phyloP scores from a whole-genome alignment of 2,329 filamentous ascomycete genomes.

The Pseudogymnoascus sp. region DNA sequence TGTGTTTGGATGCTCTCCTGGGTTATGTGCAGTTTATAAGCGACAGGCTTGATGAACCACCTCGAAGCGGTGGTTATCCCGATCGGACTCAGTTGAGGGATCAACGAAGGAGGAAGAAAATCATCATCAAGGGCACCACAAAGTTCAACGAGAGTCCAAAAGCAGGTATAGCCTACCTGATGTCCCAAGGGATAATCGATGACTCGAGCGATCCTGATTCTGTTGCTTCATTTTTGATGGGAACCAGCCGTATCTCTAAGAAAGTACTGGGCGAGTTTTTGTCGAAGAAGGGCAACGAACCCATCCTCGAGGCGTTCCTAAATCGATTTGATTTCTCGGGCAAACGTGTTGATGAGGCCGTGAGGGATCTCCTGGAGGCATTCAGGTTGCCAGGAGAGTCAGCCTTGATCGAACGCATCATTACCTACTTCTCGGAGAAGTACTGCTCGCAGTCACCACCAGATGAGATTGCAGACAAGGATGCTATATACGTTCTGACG shows the following conservation, averaged over 20 bases:
- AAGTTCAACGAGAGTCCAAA: conserved; percentile 97
- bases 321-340: conserved; percentile 80
- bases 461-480: conserved; percentile 72
- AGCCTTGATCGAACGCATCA: conserved; percentile 83
- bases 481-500: conserved; percentile 81
- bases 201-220: conserved; percentile 65
- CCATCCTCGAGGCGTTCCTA: conserved; percentile 77
- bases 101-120: conserved; percentile 72
- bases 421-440: conserved; percentile 78
- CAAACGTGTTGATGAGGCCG: conserved; percentile 82
- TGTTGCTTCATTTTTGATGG: conserved; percentile 80
- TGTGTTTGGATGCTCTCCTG: conserved; percentile 86
- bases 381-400: conserved; percentile 94
- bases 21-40: conserved; percentile 89
- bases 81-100: conserved; percentile 58
- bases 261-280: conserved; percentile 86
- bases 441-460: conserved; percentile 67
- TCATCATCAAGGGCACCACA: conserved; percentile 77
- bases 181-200: conserved; percentile 77
- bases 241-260: conserved; percentile 83
- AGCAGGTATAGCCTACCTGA: conserved; percentile 76
- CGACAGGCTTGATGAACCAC: conserved; percentile 70
- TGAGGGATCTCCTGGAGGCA: conserved; percentile 77
- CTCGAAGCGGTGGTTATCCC: conserved; percentile 57
- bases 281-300: conserved; percentile 82